These are phyloP conservation scores for Blastocystis sp. DNA, from an alignment of 352 stramenopile species.

Conservation along the genomic window DNA sequence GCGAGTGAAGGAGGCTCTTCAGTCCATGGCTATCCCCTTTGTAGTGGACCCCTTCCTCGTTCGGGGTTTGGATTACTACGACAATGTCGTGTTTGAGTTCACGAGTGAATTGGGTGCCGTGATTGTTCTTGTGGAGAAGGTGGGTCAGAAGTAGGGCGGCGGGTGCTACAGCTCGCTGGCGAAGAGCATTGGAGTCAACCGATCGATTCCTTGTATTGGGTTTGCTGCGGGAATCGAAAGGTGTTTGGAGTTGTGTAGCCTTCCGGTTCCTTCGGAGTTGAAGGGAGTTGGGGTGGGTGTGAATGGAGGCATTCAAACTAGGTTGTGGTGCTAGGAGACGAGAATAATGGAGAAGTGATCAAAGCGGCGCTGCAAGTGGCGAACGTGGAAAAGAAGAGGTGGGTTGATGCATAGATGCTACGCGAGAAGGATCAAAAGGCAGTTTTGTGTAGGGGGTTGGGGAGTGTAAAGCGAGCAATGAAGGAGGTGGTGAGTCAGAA, in stretches of 20 bases:
- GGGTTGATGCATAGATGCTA: not conserved
- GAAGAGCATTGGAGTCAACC: not conserved
- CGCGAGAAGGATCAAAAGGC: not conserved
- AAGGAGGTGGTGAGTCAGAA: conserved; percentile 21
- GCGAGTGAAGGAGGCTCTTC: not conserved
- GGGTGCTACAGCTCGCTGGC: conserved; percentile 27
- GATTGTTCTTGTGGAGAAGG: not conserved
- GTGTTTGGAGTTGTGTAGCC: conserved; percentile 7
- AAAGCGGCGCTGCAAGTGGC: not conserved
- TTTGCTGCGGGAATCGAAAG: conserved; percentile 57
- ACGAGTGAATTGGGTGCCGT: not conserved
- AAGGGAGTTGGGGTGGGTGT: conserved; percentile 18
- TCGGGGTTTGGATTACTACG: conserved; percentile 66
- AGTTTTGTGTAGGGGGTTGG: not conserved
- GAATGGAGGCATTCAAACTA: not conserved
- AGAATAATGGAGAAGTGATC: not conserved
- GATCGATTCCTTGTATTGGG: conserved; percentile 39
- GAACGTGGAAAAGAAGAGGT: not conserved
- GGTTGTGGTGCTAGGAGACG: conserved; percentile 28
- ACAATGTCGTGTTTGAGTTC: conserved; percentile 67
- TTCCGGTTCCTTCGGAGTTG: not conserved
- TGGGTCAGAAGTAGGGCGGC: conserved; percentile 2
- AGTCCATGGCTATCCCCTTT: conserved; percentile 24
- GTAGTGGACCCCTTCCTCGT: conserved; percentile 28
- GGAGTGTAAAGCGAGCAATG: not conserved